These are phyloP conservation scores for Boletellus sp. DNA, from an alignment of 1,284 basidiomycete genomes.

Conservation along the genomic window DNA sequence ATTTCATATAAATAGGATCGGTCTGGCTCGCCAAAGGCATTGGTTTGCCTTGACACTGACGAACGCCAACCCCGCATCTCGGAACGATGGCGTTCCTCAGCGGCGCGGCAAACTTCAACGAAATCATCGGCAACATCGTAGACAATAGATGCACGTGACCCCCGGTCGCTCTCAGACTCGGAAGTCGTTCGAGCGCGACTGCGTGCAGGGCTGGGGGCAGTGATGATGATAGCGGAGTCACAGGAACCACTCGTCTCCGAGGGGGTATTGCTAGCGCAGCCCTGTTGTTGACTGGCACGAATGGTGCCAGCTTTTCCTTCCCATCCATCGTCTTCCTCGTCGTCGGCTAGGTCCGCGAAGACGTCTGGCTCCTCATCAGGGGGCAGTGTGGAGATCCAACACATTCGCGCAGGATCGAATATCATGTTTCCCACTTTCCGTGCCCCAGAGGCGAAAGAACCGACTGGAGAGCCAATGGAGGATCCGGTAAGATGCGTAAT, in stretches of 20 bases:
- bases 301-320: conserved; percentile 74
- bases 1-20: conserved; percentile 72
- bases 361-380: conserved; percentile 91
- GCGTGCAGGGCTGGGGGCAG: conserved; percentile 56
- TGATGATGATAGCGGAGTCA: conserved; percentile 38
- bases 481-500: conserved; percentile 88
- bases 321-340: conserved; percentile 73
- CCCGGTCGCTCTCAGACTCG: conserved; percentile 71
- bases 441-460: conserved; percentile 71
- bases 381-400: conserved; percentile 83
- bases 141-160: conserved; percentile 69
- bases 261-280: conserved; percentile 25
- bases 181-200: conserved; percentile 63
- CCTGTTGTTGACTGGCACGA: conserved; percentile 56
- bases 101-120: conserved; percentile 64
- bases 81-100: conserved; percentile 73
- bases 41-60: conserved; percentile 39
- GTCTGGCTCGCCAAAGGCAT: conserved; percentile 46
- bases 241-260: conserved; percentile 38
- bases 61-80: conserved; percentile 84
- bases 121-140: conserved; percentile 73
- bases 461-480: conserved; percentile 73
- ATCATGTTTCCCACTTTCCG: conserved; percentile 95
- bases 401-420: conserved; percentile 91
- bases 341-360: conserved; percentile 85